Evolutionary conservation across 2,329 filamentous ascomycete species (phyloP), one percentile per base, ranked within the genome.

Genomic region (Aspergillus uvarum): DNA sequence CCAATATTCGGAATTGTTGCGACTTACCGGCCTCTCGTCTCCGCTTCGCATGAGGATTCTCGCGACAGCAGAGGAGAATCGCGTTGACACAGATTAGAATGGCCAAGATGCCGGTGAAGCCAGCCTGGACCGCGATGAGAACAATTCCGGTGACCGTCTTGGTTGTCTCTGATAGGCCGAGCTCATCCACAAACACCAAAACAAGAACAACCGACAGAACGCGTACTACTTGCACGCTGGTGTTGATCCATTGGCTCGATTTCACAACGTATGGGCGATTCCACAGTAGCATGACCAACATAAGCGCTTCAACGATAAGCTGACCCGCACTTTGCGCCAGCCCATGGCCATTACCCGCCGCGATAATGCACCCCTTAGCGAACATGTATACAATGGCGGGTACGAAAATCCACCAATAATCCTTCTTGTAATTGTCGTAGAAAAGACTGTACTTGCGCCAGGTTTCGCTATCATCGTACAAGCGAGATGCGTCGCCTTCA

Each of bases 381-480:
- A 97, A 92, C 81, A 93, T 90, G 81, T 98, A 98, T 64, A 92
- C 62, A 70, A 98, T 96, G 62, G 85, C 82, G 0, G 95, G 95
- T 14, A 98, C 84, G 73, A 99, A 98, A 24, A 97, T 79, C 94
- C 94, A 98, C 95, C 95, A 99, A 81, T 94, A 96, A 68, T 88
- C 87, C 77, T 90, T 92, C 80, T 92, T 92, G 83, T 96, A 98
- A 68, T 89, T 89, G 71, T 98, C 95, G 81, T 99, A 99, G 80
- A 99, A 98, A 63, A 97, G 83, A 70, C 91, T 95, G 83, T 99
- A 99, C 80, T 95, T 96, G 74, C 91, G 84, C 93, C 95, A 97
- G 47, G 89, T 88, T 60, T 89, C 85, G 81, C 95, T 96, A 78
- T 98, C 85, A 61, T 97, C 90, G 76, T 92, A 98, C 8, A 99